phyloP scores from a whole-genome alignment of 306 rosid genomes.

The Corylus heterophylla region DNA sequence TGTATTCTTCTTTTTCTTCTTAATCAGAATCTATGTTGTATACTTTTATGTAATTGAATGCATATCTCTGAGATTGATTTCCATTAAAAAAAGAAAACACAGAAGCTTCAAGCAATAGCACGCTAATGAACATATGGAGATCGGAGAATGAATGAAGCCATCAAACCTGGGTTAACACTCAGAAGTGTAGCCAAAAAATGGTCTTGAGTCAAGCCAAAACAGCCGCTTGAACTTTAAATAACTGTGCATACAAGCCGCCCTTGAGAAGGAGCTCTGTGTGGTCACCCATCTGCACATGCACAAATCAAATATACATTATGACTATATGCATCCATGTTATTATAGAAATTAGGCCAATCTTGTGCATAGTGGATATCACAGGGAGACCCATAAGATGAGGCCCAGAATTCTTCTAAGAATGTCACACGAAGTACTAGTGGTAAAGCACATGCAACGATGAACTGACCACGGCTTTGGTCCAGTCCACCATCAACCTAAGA shows the following conservation, averaged over 20 bases:
- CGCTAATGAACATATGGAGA: not conserved
- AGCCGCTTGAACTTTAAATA: constrained; percentile 30
- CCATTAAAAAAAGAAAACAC: not conserved
- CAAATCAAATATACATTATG: not conserved
- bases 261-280: constrained; percentile 38
- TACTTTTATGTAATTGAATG: too few relatives aligned
- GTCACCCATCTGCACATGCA: constrained; percentile 34
- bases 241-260: constrained; percentile 32
- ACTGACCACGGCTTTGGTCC: not conserved
- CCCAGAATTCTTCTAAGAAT: not conserved
- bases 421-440: not conserved
- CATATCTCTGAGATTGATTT: too few relatives aligned
- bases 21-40: too few relatives aligned
- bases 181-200: not conserved
- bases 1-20: too few relatives aligned
- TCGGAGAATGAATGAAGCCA: not conserved
- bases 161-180: not conserved
- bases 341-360: not conserved
- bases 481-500: not conserved
- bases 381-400: not conserved
- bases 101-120: not conserved
- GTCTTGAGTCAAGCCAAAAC: constrained; percentile 23
- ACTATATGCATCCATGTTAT: not conserved
- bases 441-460: not conserved
- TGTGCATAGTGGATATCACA: not conserved